phyloP scores from a whole-genome alignment of 2,329 filamentous ascomycete genomes.

The Ophiosphaerella herpotricha region DNA sequence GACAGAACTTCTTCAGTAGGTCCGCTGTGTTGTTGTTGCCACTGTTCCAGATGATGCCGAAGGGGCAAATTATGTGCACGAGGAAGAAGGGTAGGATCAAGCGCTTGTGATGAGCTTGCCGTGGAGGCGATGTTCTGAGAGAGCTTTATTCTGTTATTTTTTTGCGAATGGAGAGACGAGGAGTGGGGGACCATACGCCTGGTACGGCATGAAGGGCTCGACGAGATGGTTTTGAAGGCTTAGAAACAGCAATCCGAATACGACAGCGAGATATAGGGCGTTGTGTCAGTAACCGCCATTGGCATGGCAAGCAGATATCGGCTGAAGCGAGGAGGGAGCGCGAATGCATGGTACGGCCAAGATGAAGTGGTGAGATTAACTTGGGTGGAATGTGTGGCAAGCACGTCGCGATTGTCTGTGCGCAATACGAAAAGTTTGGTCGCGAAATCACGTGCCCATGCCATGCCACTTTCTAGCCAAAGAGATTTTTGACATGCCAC shows the following conservation, averaged over 20 bases:
- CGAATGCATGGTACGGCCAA: slow-evolving; percentile 19
- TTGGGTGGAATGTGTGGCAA: slow-evolving; percentile 3
- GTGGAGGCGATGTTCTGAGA: slow-evolving; percentile 11
- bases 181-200: slow-evolving; percentile 17
- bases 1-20: slow-evolving; percentile 34
- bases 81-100: slow-evolving; percentile 18
- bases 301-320: slow-evolving; percentile 31
- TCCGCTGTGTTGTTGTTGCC: slow-evolving; percentile 50
- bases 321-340: slow-evolving; percentile 14
- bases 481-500: neutral
- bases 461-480: slow-evolving; percentile 5
- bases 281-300: slow-evolving; percentile 24
- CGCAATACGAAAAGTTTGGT: slow-evolving; percentile 13
- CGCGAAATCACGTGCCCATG: slow-evolving; percentile 25
- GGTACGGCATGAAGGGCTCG: slow-evolving; percentile 29
- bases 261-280: neutral
- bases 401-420: slow-evolving; percentile 25
- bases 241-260: slow-evolving; percentile 8
- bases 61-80: slow-evolving; percentile 23
- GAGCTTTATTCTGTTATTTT: slow-evolving; percentile 21
- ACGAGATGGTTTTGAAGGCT: slow-evolving; percentile 11
- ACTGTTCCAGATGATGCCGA: slow-evolving; percentile 41
- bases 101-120: slow-evolving; percentile 3
- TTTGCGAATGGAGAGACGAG: neutral
- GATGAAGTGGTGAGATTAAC: slow-evolving; percentile 12